phyloP scores from a whole-genome alignment of 169 alveolate species.

The Plasmodium knowlesi region DNA sequence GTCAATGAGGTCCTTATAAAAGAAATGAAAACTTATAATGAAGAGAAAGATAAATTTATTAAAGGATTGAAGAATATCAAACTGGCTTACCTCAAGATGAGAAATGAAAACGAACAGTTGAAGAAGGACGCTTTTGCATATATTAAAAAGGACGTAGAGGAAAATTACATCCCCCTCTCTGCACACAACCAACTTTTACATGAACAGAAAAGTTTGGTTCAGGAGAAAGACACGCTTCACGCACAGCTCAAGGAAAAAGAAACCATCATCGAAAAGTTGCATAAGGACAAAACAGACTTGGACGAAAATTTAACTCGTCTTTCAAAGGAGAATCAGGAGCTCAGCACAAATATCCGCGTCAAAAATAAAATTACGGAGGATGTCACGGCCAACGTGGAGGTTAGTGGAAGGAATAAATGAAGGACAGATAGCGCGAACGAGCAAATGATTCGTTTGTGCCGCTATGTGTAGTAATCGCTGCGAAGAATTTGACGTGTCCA shows the following conservation, averaged over 20 bases:
- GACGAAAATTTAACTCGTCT: background rate
- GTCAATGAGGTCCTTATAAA: slow-evolving; percentile 39
- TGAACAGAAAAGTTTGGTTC: slow-evolving; percentile 25
- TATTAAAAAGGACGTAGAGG: slow-evolving; percentile 54
- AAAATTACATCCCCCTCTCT: slow-evolving; percentile 45
- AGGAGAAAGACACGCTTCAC: slow-evolving; percentile 34
- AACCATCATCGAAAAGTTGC: background rate
- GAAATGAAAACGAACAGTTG: slow-evolving; percentile 46
- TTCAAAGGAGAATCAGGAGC: slow-evolving; percentile 38
- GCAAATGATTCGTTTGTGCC: background rate
- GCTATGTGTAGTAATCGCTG: background rate
- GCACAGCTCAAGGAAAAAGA: slow-evolving; percentile 28
- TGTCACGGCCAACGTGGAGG: slow-evolving; percentile 40
- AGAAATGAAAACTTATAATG: slow-evolving; percentile 50
- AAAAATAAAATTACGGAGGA: slow-evolving; percentile 67
- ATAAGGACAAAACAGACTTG: slow-evolving; percentile 11
- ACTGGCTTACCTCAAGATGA: slow-evolving; percentile 56
- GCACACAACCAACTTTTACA: slow-evolving; percentile 24
- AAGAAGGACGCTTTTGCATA: slow-evolving; percentile 40
- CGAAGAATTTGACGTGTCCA: background rate
- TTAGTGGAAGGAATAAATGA: background rate
- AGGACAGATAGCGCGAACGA: background rate
- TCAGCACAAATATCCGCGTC: slow-evolving; percentile 43
- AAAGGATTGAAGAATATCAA: slow-evolving; percentile 66
- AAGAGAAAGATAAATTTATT: slow-evolving; percentile 50